Conservation (phyloP, 192 early-diverging fungal species). For the Umbelopsis vinacea region DNA sequence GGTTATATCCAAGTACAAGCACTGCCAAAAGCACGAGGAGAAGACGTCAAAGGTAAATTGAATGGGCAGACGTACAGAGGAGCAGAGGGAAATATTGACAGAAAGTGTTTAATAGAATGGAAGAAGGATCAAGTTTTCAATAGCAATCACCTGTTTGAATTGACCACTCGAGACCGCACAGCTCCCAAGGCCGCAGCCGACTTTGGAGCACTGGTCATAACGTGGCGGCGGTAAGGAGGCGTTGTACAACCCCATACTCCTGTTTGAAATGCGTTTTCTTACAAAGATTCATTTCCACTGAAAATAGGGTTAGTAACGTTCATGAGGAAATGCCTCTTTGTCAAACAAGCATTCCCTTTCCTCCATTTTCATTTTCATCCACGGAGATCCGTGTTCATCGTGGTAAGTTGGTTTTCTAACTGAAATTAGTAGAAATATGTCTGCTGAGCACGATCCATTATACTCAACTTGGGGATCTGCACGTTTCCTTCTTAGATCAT, state of each 20-base stretch:
- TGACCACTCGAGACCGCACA: constrained; percentile 36
- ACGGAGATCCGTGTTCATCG: constrained; percentile 40
- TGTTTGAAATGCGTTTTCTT: constrained; percentile 14
- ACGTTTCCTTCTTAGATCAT: constrained; percentile 50
- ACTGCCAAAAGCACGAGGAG: constrained; percentile 23
- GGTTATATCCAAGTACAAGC: constrained; percentile 13
- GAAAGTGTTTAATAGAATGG: constrained; percentile 49
- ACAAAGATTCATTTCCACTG: not conserved
- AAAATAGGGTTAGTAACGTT: constrained; percentile 17
- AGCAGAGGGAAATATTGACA: not conserved
- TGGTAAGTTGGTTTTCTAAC: constrained; percentile 34
- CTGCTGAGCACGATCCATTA: not conserved
- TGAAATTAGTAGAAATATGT: not conserved
- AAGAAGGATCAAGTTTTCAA: constrained; percentile 51
- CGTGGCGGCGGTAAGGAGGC: constrained; percentile 52
- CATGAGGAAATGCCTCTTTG: constrained; percentile 27
- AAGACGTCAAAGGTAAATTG: constrained; percentile 14
- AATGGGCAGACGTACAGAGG: not conserved
- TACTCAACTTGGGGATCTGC: not conserved
- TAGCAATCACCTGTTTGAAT: constrained; percentile 44
- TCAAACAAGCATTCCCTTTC: constrained; percentile 36
- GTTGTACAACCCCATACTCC: not conserved
- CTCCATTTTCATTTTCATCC: constrained; percentile 38
- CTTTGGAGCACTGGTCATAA: constrained; percentile 46
- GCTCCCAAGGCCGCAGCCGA: constrained; percentile 28